phyloP scores from a whole-genome alignment of 2,329 filamentous ascomycete species.

The Trichophyton verrucosum region DNA sequence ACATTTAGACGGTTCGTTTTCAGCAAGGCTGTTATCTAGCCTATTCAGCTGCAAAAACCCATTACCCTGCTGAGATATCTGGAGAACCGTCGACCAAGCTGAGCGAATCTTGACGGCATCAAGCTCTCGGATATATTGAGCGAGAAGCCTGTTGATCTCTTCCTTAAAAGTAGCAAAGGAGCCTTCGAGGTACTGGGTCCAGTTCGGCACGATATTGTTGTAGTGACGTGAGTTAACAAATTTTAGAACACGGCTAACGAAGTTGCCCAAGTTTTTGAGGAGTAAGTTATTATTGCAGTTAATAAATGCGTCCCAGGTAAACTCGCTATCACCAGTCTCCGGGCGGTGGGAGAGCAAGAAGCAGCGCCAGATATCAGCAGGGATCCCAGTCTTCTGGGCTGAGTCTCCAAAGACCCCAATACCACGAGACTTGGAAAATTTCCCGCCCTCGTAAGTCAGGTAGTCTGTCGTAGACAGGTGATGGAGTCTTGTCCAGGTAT shows the following conservation, averaged over 20 bases:
- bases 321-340: slow-evolving; percentile 67
- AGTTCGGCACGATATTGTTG: slow-evolving; percentile 51
- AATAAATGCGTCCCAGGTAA: slow-evolving; percentile 69
- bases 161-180: slow-evolving; percentile 29
- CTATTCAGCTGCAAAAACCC: slow-evolving; percentile 34
- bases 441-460: slow-evolving; percentile 65
- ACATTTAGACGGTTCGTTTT: slow-evolving; percentile 46
- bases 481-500: slow-evolving; percentile 73
- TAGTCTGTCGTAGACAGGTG: slow-evolving; percentile 74
- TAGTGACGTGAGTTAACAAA: slow-evolving; percentile 55
- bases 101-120: slow-evolving; percentile 49
- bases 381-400: slow-evolving; percentile 64
- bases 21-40: slow-evolving; percentile 50
- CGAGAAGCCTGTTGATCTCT: slow-evolving; percentile 41
- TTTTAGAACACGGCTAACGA: slow-evolving; percentile 44
- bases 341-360: slow-evolving; percentile 71
- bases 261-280: slow-evolving; percentile 51
- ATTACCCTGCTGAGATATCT: slow-evolving; percentile 48
- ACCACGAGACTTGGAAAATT: slow-evolving; percentile 73
- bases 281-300: slow-evolving; percentile 69
- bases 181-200: slow-evolving; percentile 28
- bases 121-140: slow-evolving; percentile 45
- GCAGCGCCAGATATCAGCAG: slow-evolving; percentile 69
- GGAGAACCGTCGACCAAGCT: slow-evolving; percentile 42
- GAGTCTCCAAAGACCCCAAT: slow-evolving; percentile 77